Conservation (phyloP, 805 yeast genomes). For the Yamadazyma sp. region DNA sequence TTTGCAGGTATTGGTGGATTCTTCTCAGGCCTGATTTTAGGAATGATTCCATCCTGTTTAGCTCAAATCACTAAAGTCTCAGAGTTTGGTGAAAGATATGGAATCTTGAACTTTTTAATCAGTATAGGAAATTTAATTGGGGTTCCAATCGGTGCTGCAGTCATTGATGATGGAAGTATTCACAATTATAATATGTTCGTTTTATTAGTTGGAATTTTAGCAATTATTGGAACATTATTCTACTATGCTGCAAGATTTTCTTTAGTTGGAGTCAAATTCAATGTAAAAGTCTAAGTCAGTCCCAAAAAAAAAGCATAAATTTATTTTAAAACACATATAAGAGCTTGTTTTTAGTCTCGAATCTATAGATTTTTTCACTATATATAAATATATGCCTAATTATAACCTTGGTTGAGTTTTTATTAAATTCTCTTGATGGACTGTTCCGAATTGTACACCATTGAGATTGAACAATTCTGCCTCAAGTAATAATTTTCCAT, state of each 20-base stretch:
- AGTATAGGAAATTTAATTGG: conserved; percentile 29
- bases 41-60: conserved; percentile 47
- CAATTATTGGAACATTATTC: conserved; percentile 25
- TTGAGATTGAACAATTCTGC: conserved; percentile 54
- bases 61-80: conserved; percentile 51
- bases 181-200: conserved; percentile 29
- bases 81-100: conserved; percentile 36
- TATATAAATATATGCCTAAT: neutral
- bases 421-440: conserved; percentile 64
- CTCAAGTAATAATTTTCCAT: conserved; percentile 52
- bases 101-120: conserved; percentile 27
- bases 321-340: neutral
- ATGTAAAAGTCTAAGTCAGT: conserved; percentile 19
- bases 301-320: neutral
- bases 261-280: conserved; percentile 20
- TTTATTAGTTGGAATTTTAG: conserved; percentile 27
- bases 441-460: conserved; percentile 54
- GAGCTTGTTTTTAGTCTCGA: no score
- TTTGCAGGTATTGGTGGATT: conserved; percentile 35
- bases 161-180: conserved; percentile 23
- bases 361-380: no score
- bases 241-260: conserved; percentile 22
- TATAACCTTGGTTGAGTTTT: neutral
- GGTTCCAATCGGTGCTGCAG: conserved; percentile 28
- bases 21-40: conserved; percentile 31